These are phyloP conservation scores for Rhodotorula glutinis DNA, from an alignment of 1,284 basidiomycete genomes.

Conservation along the genomic window DNA sequence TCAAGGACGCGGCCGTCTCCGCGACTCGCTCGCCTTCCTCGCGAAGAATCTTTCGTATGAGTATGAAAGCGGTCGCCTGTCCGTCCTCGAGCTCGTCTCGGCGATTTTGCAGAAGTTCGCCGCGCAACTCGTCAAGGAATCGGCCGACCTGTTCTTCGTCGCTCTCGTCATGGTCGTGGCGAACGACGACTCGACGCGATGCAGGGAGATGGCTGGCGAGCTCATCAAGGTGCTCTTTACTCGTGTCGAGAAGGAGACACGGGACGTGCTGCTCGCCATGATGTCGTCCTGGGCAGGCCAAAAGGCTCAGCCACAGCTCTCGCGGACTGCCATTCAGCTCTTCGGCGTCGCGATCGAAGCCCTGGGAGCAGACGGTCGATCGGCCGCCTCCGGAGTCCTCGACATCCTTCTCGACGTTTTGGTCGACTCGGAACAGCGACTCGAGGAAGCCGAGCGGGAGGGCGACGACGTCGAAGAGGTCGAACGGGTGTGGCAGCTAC, in stretches of 20 bases:
- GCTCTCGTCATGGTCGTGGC: constrained; percentile 87
- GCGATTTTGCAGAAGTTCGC: constrained; percentile 86
- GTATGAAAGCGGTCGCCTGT: constrained; percentile 83
- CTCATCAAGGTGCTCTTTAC: constrained; percentile 73
- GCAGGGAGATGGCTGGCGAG: constrained; percentile 78
- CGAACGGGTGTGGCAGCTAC: constrained; percentile 69
- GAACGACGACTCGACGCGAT: constrained; percentile 87
- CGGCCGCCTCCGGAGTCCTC: constrained; percentile 58
- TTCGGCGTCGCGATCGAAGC: constrained; percentile 74
- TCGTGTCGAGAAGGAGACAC: constrained; percentile 63
- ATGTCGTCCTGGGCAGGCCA: constrained; percentile 78
- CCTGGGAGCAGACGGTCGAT: constrained; percentile 52
- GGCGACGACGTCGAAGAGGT: constrained; percentile 54
- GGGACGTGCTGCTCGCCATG: constrained; percentile 64
- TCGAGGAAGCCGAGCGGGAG: constrained; percentile 49
- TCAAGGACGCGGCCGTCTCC: constrained; percentile 86
- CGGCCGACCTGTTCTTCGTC: constrained; percentile 86
- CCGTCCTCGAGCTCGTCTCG: constrained; percentile 84
- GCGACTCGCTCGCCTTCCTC: constrained; percentile 84
- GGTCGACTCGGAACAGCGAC: constrained; percentile 53
- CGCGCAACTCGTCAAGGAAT: constrained; percentile 67
- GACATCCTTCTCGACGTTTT: constrained; percentile 61
- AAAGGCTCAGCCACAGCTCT: constrained; percentile 60
- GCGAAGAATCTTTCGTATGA: constrained; percentile 91
- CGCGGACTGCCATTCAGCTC: constrained; percentile 72